Conservation (phyloP, 345 rosid species). For the Bruguiera sexangula region DNA sequence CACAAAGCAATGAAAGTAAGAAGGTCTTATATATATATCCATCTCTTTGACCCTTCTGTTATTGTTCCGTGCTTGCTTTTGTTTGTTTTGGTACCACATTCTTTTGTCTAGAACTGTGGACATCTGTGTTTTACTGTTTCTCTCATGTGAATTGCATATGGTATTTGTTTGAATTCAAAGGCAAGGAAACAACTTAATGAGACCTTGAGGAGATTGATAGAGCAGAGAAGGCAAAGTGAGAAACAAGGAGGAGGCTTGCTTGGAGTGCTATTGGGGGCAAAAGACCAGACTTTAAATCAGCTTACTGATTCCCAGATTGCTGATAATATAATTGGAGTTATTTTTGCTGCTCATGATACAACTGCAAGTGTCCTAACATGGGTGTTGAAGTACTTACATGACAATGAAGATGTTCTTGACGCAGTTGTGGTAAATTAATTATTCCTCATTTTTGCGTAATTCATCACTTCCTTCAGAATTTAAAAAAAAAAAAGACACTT, state of each 20-base stretch:
- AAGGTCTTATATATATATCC: background rate
- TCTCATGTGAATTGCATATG: background rate
- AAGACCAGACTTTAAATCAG: constrained; percentile 35
- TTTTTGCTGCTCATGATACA: constrained; percentile 94
- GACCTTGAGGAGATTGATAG: constrained; percentile 50
- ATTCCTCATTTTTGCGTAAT: background rate
- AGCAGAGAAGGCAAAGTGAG: constrained; percentile 54
- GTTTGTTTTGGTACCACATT: too few species aligned
- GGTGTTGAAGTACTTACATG: constrained; percentile 82
- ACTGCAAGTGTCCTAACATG: constrained; percentile 87
- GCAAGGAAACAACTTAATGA: constrained; percentile 66
- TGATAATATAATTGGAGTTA: constrained; percentile 87
- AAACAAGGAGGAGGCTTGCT: constrained; percentile 52
- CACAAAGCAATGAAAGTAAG: constrained; percentile 74
- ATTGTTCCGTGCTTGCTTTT: too few species aligned
- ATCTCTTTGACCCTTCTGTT: background rate
- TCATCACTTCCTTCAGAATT: too few species aligned
- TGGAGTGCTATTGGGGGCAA: constrained; percentile 53
- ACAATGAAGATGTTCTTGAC: constrained; percentile 49
- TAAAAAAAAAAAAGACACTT: too few species aligned
- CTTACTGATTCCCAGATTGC: constrained; percentile 81
- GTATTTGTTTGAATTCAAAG: constrained; percentile 25
- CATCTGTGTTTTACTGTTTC: too few species aligned
- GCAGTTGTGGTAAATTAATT: constrained; percentile 51
- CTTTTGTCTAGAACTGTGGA: too few species aligned